These are phyloP conservation scores for Aspergillus sp. DNA, from an alignment of 2,329 filamentous ascomycete genomes.

Conservation along the genomic window DNA sequence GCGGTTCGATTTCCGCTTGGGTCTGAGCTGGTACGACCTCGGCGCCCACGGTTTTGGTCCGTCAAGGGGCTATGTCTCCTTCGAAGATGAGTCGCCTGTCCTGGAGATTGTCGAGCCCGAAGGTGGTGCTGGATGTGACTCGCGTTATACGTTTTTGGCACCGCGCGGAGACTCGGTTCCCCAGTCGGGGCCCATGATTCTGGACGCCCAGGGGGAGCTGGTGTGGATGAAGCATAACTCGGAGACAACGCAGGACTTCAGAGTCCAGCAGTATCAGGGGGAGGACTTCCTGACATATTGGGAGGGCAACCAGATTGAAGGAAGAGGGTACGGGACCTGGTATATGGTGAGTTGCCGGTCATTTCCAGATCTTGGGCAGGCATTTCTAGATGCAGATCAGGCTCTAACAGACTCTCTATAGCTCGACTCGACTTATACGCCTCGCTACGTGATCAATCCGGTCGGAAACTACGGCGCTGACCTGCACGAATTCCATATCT, in stretches of 20 bases:
- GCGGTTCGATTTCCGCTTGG: slow-evolving; percentile 17
- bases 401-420: not conserved
- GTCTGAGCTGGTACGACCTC: slow-evolving; percentile 29
- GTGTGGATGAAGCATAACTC: slow-evolving; percentile 28
- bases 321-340: slow-evolving; percentile 24
- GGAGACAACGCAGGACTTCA: slow-evolving; percentile 27
- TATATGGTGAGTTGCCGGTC: slow-evolving; percentile 21
- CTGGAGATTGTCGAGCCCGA: slow-evolving; percentile 27
- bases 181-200: slow-evolving; percentile 27
- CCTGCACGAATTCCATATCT: slow-evolving; percentile 37
- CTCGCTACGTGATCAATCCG: slow-evolving; percentile 19
- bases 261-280: slow-evolving; percentile 25
- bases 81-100: slow-evolving; percentile 27
- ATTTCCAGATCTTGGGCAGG: no score
- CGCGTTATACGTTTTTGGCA: slow-evolving; percentile 31
- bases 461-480: slow-evolving; percentile 26
- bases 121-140: slow-evolving; percentile 26
- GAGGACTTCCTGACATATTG: slow-evolving; percentile 28
- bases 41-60: slow-evolving; percentile 33
- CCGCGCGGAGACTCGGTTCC: slow-evolving; percentile 32
- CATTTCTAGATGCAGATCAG: not conserved
- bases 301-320: slow-evolving; percentile 22
- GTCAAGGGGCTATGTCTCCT: slow-evolving; percentile 28
- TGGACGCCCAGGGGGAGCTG: slow-evolving; percentile 27
- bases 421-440: slow-evolving; percentile 27